Base-by-base conservation (phyloP, 2,329 filamentous ascomycete genomes). In the Epichloe uncinata region DNA sequence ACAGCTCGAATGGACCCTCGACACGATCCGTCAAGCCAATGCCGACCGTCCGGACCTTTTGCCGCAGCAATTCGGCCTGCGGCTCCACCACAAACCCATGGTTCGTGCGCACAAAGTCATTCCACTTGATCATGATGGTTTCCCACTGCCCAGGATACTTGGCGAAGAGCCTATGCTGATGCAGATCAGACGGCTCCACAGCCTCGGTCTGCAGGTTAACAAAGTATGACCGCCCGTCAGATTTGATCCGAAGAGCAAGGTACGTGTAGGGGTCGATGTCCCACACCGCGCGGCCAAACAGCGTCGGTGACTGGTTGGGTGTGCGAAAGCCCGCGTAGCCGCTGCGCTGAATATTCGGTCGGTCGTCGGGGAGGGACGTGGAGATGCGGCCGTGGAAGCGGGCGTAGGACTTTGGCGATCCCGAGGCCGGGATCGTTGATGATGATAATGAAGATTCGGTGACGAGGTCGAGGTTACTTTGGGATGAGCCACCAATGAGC, bases 171-270 rank as follows among this genome's bases (percentile, higher is more conserved):
- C 93, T 76, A 66, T 98, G 93, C 65, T 98, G 93, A 66, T 97
- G 93, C 55, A 98, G 74, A 65, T 98, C 93, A n/a, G 89, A 91
- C 11, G 88, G 86, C 45, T 95, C 87, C 50, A 98, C 83, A 1
- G 86, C 87, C 63, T 98, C 91, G 3, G 90, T 95, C 71, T 97
- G 93, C 15, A 98, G 72, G 66, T 98, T 98, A 60, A 98, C 81
- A 51, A 95, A 87, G 71, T 97, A 98, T 60, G 87, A 85, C 52
- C 93, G 77, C 15, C 89, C 90, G 63, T 97, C 93, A 3, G 87
- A 91, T 65, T 89, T 93, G 58, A 98, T 76, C 13, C 90, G 84
- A 61, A 98, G 68, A 0, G 88, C 91, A 9, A 98, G 81, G 67
- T 89, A 96, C 12, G 77, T 72, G 68, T 95, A 97, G 3, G 86